Base-by-base conservation (phyloP, 1,139 yeast species). In the Blastobotrys apis region DNA sequence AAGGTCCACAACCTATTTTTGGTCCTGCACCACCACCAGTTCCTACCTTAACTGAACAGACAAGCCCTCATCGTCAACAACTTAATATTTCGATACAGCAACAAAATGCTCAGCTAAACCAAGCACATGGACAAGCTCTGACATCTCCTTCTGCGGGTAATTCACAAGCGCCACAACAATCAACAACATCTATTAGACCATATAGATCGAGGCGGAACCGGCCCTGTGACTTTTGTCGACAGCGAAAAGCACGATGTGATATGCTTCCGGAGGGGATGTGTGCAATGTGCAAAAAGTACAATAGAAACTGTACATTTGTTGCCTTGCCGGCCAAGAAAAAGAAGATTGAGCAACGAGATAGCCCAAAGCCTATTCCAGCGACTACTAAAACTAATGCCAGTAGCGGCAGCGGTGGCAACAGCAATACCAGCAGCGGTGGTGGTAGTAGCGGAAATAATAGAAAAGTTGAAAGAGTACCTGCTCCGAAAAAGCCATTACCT, bases 211-310 rank as follows among this genome's bases (percentile, higher is more conserved):
- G 50, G 19, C 34, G 49, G 31, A 48, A 41, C 34, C 48, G 60
- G 19, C 61, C 62, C 3, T 57, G 63, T 43, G 63, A 57, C 37
- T 50, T 53, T 25, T 59, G 63, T 40, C 50, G 60, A 12, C 48
- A 53, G 25, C 52, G 63, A n/a, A 59, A 59, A 41, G 49, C 54
- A 13, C 52, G 63, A 17, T 59, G 63, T 44, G 52, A 51, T n/a
- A 54, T 49, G 42, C 42, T 51, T 10, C 44, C 47, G 3, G 55
- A 50, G 8, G 54, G 52, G 10, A 34, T 50, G n/a, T 59, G 63
- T 43, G 50, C 53, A 19, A 49, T 44, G 44, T 59, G 63, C 45
- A 49, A 52, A 33, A 53, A 53, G 37, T 40, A 43, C 16, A 49
- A 51, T 8, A 45, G 41, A 8, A 43, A 47, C 16, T 59, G 63